These are phyloP conservation scores for Penicillium sp. DNA, from an alignment of 2,329 filamentous ascomycete species.

Conservation along the genomic window DNA sequence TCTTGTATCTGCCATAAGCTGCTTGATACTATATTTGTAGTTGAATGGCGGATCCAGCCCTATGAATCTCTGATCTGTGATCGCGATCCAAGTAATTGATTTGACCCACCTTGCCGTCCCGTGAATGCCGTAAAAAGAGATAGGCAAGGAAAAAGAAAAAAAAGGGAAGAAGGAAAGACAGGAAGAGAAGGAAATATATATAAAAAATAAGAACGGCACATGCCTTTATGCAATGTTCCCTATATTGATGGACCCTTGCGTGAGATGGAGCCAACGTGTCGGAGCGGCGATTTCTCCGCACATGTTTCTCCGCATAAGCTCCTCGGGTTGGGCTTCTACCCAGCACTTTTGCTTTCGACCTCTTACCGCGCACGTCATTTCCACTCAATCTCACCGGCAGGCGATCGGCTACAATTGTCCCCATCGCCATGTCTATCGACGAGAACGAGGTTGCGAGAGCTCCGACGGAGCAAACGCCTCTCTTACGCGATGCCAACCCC, in stretches of 20 bases:
- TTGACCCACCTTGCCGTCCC: no score
- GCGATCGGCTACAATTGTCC: not conserved
- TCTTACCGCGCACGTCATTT: not conserved
- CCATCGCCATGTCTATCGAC: not conserved
- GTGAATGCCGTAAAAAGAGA: no score
- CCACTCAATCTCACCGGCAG: not conserved
- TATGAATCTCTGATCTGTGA: no score
- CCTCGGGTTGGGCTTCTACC: not conserved
- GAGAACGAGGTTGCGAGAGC: conserved; percentile 7
- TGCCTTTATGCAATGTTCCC: not conserved
- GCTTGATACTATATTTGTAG: no score
- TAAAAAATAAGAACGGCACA: not conserved
- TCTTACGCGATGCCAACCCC: conserved; percentile 26
- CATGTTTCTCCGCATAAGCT: not conserved
- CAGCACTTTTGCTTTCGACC: not conserved
- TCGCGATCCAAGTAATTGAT: no score
- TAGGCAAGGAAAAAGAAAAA: no score
- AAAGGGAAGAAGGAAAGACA: no score
- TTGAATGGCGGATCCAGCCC: no score
- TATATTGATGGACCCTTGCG: not conserved
- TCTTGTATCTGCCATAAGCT: no score
- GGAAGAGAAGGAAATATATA: no score
- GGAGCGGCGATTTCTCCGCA: not conserved
- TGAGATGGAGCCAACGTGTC: not conserved
- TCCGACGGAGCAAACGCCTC: conserved; percentile 34